phyloP scores from a whole-genome alignment of 148 eudicot genomes.

The Nepenthes mirabilis region DNA sequence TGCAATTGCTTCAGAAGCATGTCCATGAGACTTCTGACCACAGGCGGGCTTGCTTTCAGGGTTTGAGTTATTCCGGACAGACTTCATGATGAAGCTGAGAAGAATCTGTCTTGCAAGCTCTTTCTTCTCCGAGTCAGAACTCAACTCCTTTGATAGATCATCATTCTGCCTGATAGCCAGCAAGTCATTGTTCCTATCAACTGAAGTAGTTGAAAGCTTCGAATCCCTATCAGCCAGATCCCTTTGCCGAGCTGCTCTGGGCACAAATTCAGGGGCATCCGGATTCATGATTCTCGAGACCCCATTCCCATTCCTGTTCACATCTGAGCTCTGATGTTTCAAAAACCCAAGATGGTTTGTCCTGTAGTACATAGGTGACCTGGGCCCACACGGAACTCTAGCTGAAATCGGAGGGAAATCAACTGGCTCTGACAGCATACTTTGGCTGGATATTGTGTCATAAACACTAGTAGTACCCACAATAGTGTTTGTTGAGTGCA shows the following conservation, averaged over 20 bases:
- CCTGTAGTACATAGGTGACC: conserved; percentile 67
- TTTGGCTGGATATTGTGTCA: conserved; percentile 65
- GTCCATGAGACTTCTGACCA: conserved; percentile 18
- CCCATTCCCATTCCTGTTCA: conserved; percentile 17
- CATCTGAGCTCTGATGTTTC: conserved; percentile 20
- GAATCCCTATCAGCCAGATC: conserved; percentile 20
- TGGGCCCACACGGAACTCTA: conserved; percentile 85
- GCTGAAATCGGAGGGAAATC: conserved; percentile 84
- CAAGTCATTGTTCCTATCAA: conserved; percentile 8
- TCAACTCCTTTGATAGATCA: conserved; percentile 32
- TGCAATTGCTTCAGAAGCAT: conserved; percentile 63
- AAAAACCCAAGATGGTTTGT: conserved; percentile 33
- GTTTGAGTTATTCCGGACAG: conserved; percentile 54
- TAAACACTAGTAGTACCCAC: conserved; percentile 30
- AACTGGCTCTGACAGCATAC: conserved; percentile 50
- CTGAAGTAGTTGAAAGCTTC: conserved; percentile 11
- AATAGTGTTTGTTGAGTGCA: conserved; percentile 24
- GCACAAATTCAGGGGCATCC: conserved; percentile 92
- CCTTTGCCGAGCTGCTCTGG: conserved; percentile 34
- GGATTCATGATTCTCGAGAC: conserved; percentile 69
- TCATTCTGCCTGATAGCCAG: conserved; percentile 25
- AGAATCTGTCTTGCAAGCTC: conserved; percentile 95
- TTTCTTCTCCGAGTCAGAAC: conserved; percentile 64
- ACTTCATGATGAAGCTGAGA: conserved; percentile 86
- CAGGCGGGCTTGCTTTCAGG: conserved; percentile 18